phyloP scores from a whole-genome alignment of 169 alveolate species.

The Theileria annulata region DNA sequence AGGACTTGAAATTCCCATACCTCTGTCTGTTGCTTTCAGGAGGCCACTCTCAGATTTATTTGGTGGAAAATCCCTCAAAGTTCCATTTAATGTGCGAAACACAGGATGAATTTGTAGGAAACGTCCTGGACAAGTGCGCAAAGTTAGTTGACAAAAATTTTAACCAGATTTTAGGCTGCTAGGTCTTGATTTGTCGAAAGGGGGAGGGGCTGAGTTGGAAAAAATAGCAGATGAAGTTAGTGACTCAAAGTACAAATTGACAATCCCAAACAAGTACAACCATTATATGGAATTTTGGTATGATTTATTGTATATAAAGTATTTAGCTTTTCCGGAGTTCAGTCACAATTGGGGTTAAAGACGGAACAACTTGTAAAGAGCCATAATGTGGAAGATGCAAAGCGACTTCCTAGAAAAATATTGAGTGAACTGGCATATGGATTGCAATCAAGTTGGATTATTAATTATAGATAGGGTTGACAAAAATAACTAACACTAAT shows the following conservation, averaged over 20 bases:
- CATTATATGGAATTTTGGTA: slow-evolving; percentile 56
- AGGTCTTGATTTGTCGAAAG: slow-evolving; percentile 36
- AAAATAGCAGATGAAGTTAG: slow-evolving; percentile 27
- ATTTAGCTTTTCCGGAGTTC: slow-evolving; percentile 65
- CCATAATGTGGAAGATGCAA: slow-evolving; percentile 9
- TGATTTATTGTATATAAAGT: neutral
- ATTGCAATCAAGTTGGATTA: slow-evolving; percentile 37
- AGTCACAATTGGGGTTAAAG: slow-evolving; percentile 36
- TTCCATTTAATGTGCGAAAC: slow-evolving; percentile 62
- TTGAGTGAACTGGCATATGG: slow-evolving; percentile 53
- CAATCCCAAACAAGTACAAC: slow-evolving; percentile 50
- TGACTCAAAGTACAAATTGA: slow-evolving; percentile 22
- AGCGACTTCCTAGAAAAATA: neutral
- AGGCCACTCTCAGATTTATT: slow-evolving; percentile 74
- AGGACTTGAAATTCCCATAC: slow-evolving; percentile 64
- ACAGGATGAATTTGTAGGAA: slow-evolving; percentile 61
- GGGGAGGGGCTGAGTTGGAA: slow-evolving; percentile 67
- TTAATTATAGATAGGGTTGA: neutral
- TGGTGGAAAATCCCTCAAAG: slow-evolving; percentile 54
- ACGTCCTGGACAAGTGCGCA: slow-evolving; percentile 60
- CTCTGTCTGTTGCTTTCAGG: slow-evolving; percentile 69
- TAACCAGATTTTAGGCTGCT: slow-evolving; percentile 19
- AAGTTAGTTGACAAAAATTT: slow-evolving; percentile 14
- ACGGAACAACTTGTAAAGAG: slow-evolving; percentile 4
- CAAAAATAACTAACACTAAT: neutral